Evolutionary conservation across 2,329 filamentous ascomycete genomes (phyloP), one percentile per base, ranked within the genome.

Genomic region (Metarhizium brunneum): DNA sequence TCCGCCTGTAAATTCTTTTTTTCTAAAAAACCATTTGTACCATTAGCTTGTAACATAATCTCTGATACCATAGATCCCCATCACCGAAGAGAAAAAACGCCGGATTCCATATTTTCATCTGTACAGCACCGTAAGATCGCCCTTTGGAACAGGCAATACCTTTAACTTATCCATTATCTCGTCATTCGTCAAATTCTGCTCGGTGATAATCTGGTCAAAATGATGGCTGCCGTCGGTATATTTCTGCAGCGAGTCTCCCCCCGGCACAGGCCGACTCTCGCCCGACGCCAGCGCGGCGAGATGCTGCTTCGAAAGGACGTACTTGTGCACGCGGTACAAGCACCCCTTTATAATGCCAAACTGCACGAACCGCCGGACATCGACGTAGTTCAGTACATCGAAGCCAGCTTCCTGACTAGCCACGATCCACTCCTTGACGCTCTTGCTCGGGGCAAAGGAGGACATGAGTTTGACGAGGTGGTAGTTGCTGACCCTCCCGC

Each of bases 291-390:
- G 66, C 2, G 74, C 73, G 7, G 79, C 75, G 25, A 86, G 70
- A 62, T 84, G 82, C 66, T 83, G 80, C 64, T 83, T 83, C 4
- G 80, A 84, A 1, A 95, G 82, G 32, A 90, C 88, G 67, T 95
- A 95, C 69, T 94, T 95, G 73, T 97, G 90, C 45, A 96, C 86
- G 38, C 94, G 84, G 70, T 96, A 96, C 29, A 99, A 73, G 62
- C 95, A 88, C 16, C 92, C 92, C 72, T 97, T 97, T 69, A 97
- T 95, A 57, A 96, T 82, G 56, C 92, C 94, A 65, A 97, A 99
- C 57, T 95, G 95, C 60, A 97, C 90, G 60, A 99, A 86, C 32
- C 94, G 86, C 13, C 94, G 84, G 55, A 96, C 84, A 68, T 99
- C 94, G 56, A 99, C 84, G 65, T 86, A 86, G 13, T 80, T 76